Evolutionary conservation across 2,329 filamentous ascomycete genomes (phyloP).

Genomic region (Trichoderma koningiopsis): DNA sequence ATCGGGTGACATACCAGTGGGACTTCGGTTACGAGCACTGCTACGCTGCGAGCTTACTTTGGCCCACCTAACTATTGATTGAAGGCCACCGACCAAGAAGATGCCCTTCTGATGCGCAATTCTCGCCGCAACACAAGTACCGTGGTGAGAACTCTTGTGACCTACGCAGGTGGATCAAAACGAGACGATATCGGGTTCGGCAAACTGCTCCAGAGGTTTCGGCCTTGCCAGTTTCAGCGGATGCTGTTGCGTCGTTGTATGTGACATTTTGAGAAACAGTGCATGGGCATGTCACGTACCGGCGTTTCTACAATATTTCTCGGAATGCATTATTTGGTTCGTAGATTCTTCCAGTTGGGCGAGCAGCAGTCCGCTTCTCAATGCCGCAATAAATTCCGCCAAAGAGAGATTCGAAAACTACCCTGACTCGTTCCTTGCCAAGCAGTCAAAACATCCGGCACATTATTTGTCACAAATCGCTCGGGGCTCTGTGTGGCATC

Average conservation of each 20-base stretch:
- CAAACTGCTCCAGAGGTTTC: not conserved
- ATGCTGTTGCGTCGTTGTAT: not conserved
- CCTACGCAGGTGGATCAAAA: not conserved
- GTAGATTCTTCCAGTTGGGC: not conserved
- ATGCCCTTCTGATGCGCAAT: not conserved
- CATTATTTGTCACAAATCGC: not conserved
- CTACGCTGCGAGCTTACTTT: not conserved
- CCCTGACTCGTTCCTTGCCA: not conserved
- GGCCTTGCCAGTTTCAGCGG: not conserved
- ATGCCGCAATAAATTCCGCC: not conserved
- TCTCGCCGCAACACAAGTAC: not conserved
- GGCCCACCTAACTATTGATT: not conserved
- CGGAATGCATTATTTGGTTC: not conserved
- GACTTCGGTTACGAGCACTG: not conserved
- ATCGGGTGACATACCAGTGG: not conserved
- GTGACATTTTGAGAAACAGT: not conserved
- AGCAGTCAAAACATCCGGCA: not conserved
- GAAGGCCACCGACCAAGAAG: not conserved
- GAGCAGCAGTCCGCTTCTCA: not conserved
- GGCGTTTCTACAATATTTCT: not conserved
- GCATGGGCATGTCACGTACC: not conserved
- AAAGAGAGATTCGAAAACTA: not conserved
- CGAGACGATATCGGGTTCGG: not conserved
- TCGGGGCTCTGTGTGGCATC: not conserved
- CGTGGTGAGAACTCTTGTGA: conserved; percentile 4